These are phyloP conservation scores for Conidiobolus incongruus DNA, from an alignment of 371 early-diverging fungal genomes.

Conservation along the genomic window DNA sequence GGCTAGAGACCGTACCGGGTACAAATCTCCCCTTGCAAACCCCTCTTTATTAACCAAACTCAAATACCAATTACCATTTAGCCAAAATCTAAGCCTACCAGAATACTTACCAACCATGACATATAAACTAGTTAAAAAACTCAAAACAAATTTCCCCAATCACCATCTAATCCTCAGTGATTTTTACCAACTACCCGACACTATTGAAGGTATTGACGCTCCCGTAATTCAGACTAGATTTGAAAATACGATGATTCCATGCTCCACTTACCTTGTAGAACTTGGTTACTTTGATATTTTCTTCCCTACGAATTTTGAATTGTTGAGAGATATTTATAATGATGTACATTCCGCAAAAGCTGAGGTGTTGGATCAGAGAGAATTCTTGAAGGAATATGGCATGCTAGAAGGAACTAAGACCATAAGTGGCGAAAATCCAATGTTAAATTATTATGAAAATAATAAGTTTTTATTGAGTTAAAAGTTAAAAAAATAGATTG, in stretches of 20 bases:
- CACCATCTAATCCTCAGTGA: constrained; percentile 80
- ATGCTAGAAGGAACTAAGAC: constrained; percentile 53
- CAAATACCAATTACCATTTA: constrained; percentile 43
- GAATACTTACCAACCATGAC: constrained; percentile 85
- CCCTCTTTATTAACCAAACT: constrained; percentile 21
- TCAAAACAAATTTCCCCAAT: constrained; percentile 57
- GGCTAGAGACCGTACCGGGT: constrained; percentile 24
- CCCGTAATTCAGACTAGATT: constrained; percentile 91
- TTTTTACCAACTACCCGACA: constrained; percentile 59
- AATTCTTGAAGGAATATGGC: constrained; percentile 58
- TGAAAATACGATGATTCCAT: constrained; percentile 72
- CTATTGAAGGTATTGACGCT: constrained; percentile 55
- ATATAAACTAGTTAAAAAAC: constrained; percentile 44
- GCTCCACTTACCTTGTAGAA: constrained; percentile 81
- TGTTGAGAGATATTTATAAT: constrained; percentile 51
- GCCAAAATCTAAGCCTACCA: constrained; percentile 54
- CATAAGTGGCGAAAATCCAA: constrained; percentile 74
- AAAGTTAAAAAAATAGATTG: no score
- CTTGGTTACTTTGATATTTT: constrained; percentile 98
- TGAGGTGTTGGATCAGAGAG: constrained; percentile 46
- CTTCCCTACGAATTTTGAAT: constrained; percentile 89
- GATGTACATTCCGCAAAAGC: constrained; percentile 22
- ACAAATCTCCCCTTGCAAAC: constrained; percentile 33
- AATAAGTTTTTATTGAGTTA: no score
- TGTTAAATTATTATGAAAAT: no score